A percentile compares a stretch with the other conserved stretches of the same genome.
These are phyloP conservation scores for Coccomyxa sp. DNA, from an alignment of 139 green algal genomes.

Conservation along the genomic window DNA sequence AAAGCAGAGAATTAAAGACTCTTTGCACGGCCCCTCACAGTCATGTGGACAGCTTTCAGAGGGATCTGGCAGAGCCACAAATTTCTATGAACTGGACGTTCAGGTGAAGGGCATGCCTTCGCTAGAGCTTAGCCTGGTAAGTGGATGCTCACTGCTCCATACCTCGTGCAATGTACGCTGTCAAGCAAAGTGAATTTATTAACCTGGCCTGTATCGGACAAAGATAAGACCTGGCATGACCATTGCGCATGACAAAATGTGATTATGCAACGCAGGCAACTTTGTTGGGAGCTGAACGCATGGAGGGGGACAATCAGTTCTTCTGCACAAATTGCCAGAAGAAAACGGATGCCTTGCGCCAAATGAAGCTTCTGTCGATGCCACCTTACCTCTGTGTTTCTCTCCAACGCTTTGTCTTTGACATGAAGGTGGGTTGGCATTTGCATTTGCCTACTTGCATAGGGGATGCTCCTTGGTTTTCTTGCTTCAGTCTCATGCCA, in stretches of 20 bases:
- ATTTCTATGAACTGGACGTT: slow-evolving; percentile 86
- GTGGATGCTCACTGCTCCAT: neutral
- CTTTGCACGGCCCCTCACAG: neutral
- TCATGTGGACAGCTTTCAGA: slow-evolving; percentile 43
- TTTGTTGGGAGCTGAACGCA: slow-evolving; percentile 56
- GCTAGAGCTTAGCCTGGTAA: slow-evolving; percentile 28
- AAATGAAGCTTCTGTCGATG: slow-evolving; percentile 55
- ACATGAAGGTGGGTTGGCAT: slow-evolving; percentile 49
- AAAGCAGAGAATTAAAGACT: too few relatives aligned
- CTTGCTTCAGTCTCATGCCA: neutral
- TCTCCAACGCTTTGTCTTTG: slow-evolving; percentile 91
- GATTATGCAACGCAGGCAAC: slow-evolving; percentile 21
- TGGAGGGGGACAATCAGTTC: slow-evolving; percentile 84
- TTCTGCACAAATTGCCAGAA: slow-evolving; percentile 65
- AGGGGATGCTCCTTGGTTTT: neutral
- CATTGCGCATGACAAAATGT: neutral
- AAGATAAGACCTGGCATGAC: neutral
- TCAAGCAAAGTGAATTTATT: too few relatives aligned
- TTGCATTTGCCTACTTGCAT: neutral
- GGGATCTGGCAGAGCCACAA: slow-evolving; percentile 29
- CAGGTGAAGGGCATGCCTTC: slow-evolving; percentile 57
- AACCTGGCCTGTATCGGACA: too few relatives aligned
- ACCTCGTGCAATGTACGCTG: too few relatives aligned
- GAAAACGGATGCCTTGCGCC: slow-evolving; percentile 69
- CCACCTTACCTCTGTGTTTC: slow-evolving; percentile 80